phyloP scores from a whole-genome alignment of 129 eudicot species.

The Centaurea solstitialis region DNA sequence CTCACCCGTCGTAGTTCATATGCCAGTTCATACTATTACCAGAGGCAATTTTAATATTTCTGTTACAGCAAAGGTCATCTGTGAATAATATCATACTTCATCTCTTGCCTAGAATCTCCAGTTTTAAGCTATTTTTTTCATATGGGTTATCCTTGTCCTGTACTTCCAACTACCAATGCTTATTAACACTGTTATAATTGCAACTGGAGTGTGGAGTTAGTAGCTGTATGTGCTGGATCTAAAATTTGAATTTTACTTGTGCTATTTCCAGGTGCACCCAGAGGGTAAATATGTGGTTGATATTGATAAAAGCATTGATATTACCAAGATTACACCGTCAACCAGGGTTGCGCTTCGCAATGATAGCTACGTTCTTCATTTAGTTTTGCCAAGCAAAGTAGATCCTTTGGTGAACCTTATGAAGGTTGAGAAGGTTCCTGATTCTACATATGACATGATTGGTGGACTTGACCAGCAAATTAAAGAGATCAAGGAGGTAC shows the following conservation, averaged over 20 bases:
- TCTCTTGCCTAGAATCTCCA: background rate
- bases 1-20: background rate
- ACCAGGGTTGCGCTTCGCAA: conserved; percentile 90
- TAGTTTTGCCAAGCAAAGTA: conserved; percentile 88
- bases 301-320: conserved; percentile 81
- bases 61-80: background rate
- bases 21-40: background rate
- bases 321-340: conserved; percentile 84
- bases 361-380: conserved; percentile 89
- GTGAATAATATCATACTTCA: background rate
- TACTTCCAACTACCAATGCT: background rate
- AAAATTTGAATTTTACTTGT: conserved; percentile 6
- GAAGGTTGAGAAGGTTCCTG: conserved; percentile 96
- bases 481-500: conserved; percentile 92
- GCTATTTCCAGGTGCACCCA: conserved; percentile 69
- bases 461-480: conserved; percentile 97
- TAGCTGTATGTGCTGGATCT: background rate
- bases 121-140: background rate
- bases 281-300: conserved; percentile 94
- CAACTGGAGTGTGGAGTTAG: background rate
- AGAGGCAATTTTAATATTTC: background rate
- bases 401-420: conserved; percentile 91
- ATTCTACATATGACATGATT: conserved; percentile 94
- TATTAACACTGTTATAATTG: background rate
- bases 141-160: background rate